Evolutionary conservation across 2,329 filamentous ascomycete genomes (phyloP), one percentile per base, ranked within the genome.

Genomic region (Fusarium fujikuroi): DNA sequence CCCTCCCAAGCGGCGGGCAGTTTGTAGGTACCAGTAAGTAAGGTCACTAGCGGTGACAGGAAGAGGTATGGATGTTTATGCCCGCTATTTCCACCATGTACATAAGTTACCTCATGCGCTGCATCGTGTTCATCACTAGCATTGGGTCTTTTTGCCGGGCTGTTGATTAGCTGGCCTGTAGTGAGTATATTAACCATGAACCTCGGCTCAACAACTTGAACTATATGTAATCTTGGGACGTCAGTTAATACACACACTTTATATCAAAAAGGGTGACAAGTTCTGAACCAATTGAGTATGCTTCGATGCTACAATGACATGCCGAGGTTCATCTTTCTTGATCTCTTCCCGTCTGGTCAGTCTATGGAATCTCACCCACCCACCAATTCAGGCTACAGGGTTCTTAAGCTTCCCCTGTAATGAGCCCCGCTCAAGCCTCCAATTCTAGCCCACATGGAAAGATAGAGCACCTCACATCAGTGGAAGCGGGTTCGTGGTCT

Each of bases 301-400:
- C 36, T 30, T 54, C 23, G 46, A 40, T 49, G 60, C 42, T 66
- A 43, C 63, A 40, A 42, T 32, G 19, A 69, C 28, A 60, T 60
- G 66, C 66, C 66, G 66, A 70, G 60, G 66, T 36, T 53, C 61
- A 32, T 40, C 49, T 59, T 36, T 58, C 50, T 49, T 37, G 30
- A 59, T 21, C 40, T 49, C 30, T 47, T 30, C 21, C 11, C 16
- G 57, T 28, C 42, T 28, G 34, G 58, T 30, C 44, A 34, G 32
- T 36, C 21, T 7, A 39, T 42, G 28, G 47, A 60, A 60, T 60
- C 58, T 60, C 36, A 43, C 47, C 47, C 19, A 43, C 49, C 47
- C 34, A 54, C 50, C 30, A 34, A 37, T 40, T 54, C 58, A 54
- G 36, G 30, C 37, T 57, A 25, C 50, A 57, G 52, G 49, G 49